phyloP scores from a whole-genome alignment of 352 stramenopile genomes.

The Pythium monospermum region DNA sequence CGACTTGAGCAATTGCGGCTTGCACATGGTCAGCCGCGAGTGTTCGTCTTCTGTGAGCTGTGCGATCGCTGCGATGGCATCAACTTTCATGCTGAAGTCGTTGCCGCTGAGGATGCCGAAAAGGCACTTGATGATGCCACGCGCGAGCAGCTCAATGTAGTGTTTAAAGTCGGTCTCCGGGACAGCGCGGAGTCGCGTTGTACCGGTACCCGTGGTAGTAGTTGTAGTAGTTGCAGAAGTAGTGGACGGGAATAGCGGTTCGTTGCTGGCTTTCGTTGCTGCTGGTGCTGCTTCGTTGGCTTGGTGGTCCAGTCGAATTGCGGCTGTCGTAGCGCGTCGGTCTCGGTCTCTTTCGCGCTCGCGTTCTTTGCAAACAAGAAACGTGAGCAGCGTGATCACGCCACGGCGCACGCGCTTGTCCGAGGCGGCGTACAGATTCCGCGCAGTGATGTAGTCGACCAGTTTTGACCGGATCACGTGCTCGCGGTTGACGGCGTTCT shows the following conservation, averaged over 20 bases:
- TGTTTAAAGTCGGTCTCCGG: conserved; percentile 51
- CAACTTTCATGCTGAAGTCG: conserved; percentile 67
- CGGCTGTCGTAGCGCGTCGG: background rate
- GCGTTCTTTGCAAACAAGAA: conserved; percentile 54
- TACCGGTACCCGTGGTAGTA: too few species aligned
- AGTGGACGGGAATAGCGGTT: too few species aligned
- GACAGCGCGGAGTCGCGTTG: background rate
- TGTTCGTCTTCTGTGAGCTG: conserved; percentile 59
- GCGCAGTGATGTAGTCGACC: conserved; percentile 46
- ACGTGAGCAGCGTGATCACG: conserved; percentile 52
- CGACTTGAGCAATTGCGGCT: conserved; percentile 47
- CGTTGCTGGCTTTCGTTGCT: too few species aligned
- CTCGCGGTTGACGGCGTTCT: conserved; percentile 48
- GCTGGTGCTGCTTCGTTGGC: too few species aligned
- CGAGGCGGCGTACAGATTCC: conserved; percentile 47
- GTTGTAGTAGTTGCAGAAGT: too few species aligned
- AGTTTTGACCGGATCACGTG: conserved; percentile 60
- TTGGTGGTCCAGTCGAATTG: background rate
- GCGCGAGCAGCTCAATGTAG: conserved; percentile 66
- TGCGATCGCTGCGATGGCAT: conserved; percentile 58
- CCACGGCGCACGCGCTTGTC: conserved; percentile 56
- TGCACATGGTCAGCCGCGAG: conserved; percentile 66
- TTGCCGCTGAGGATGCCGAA: conserved; percentile 66
- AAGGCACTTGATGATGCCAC: conserved; percentile 67
- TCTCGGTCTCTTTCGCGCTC: conserved; percentile 25